Conservation (phyloP, 202 grass and related monocot genomes). For the Miscanthus sacchariflorus region DNA sequence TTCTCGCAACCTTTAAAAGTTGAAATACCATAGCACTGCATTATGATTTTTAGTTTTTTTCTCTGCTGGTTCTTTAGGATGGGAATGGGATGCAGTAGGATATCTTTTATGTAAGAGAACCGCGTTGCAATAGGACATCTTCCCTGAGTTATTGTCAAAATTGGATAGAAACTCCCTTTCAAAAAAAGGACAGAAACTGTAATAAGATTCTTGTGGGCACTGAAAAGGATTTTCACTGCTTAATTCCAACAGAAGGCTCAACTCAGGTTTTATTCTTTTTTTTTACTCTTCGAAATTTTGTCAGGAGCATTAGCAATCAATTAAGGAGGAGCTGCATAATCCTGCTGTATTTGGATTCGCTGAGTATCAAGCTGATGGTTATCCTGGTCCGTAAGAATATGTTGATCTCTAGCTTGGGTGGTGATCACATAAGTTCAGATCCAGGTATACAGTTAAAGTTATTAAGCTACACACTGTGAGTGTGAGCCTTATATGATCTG, state of each 20-base stretch:
- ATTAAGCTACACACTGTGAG: neutral
- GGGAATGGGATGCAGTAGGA: conserved; percentile 63
- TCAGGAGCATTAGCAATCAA: neutral
- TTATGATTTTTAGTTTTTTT: conserved; percentile 35
- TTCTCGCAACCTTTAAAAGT: neutral
- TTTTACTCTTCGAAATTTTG: neutral
- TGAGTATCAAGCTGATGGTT: neutral
- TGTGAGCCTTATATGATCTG: neutral
- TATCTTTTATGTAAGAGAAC: no score
- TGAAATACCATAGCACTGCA: conserved; percentile 17
- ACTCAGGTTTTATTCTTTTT: conserved; percentile 51
- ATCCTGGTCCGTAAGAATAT: neutral
- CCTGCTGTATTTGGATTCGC: neutral
- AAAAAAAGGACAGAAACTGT: conserved; percentile 45
- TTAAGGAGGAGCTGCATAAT: neutral
- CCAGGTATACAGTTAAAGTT: neutral
- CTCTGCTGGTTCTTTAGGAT: conserved; percentile 61
- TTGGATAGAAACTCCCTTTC: conserved; percentile 42
- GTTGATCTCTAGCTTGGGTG: conserved; percentile 9
- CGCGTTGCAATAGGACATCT: conserved; percentile 47
- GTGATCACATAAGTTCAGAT: neutral
- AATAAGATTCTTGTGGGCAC: conserved; percentile 73
- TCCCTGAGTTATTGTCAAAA: conserved; percentile 77
- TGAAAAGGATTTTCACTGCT: conserved; percentile 72
- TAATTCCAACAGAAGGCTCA: conserved; percentile 68